A percentile compares a stretch with the other conserved stretches of the same genome.
Conservation (phyloP, 2,329 filamentous ascomycete species). For the Hysterium pulicare region DNA sequence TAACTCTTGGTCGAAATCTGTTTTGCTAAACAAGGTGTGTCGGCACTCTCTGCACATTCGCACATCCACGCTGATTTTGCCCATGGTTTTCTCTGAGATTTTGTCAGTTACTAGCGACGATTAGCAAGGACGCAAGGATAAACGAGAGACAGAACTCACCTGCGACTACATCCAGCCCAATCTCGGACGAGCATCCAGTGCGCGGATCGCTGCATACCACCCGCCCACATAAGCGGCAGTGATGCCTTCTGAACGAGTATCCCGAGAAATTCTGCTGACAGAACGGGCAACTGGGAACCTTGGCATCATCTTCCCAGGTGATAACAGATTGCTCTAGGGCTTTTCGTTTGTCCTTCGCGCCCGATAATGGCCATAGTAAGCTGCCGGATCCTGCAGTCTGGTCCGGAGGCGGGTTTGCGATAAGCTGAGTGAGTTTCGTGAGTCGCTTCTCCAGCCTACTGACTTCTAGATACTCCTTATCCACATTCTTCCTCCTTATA, state of each 20-base stretch:
- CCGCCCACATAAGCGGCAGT: constrained; percentile 88
- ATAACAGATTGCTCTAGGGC: constrained; percentile 86
- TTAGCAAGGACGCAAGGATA: constrained; percentile 3
- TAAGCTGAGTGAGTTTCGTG: constrained; percentile 80
- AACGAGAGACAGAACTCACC: constrained; percentile 43
- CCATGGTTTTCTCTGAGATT: constrained; percentile 41
- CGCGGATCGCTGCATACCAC: constrained; percentile 87
- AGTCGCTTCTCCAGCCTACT: constrained; percentile 87
- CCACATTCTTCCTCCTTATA: constrained; percentile 72
- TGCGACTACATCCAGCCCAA: constrained; percentile 73
- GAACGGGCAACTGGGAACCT: constrained; percentile 79
- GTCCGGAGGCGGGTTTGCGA: constrained; percentile 68
- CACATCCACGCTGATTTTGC: constrained; percentile 70
- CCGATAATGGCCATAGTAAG: constrained; percentile 58
- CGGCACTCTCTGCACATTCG: constrained; percentile 92
- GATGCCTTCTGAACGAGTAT: constrained; percentile 89
- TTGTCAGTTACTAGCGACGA: constrained; percentile 27
- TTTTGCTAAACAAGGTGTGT: constrained; percentile 65
- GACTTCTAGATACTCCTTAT: constrained; percentile 82
- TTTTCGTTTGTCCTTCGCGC: constrained; percentile 69
- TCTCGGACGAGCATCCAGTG: constrained; percentile 80
- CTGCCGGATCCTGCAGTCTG: constrained; percentile 48
- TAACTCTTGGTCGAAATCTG: constrained; percentile 73
- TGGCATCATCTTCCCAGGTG: constrained; percentile 88
- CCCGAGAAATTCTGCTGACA: constrained; percentile 94